Base-by-base conservation (phyloP, 2,329 filamentous ascomycete genomes). In the Rutstroemia sydowiana region DNA sequence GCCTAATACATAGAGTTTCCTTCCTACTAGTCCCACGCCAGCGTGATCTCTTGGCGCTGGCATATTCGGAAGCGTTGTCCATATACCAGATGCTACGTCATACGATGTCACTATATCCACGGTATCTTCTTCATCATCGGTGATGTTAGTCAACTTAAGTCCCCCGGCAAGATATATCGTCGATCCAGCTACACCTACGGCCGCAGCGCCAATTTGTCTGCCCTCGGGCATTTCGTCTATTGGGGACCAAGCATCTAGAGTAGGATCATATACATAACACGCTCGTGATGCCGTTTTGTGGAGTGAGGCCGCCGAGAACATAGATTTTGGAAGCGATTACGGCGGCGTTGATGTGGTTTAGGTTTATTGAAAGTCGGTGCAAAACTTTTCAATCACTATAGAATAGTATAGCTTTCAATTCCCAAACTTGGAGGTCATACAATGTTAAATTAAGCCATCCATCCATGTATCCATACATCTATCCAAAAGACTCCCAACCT, bases 151-250 rank as follows among this genome's bases (percentile, higher is more conserved):
- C 2, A 8, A n/a, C 1, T 60, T 61, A 57, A 71, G 60, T 0
- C 71, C 71, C 3, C 71, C 70, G 1, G 68, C 70, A 1, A 73
- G 59, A 45, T 67, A 69, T 4, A 73, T 41, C 39, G 10, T 21
- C 39, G 13, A 52, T 64, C 3, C 58, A 51, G 2, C 58, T 61
- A 5, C 65, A 1, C 64, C 66, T 0, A 71, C 50, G 0, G 64
- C 61, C 0, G 70, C 65, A 46, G 65, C 68, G 0, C 70, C 71
- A 14, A 61, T 55, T 40, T 61, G 57, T 0, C 59, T 54, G 0
- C 62, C 65, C 0, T 57, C 45, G 0, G 69, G 67, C 36, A 70
- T 57, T 0, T 59, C 40, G 0, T 55, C 43, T 1, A 72, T 46
- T 1, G 53, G 37, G 3, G 8, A 54, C 57, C 57, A 59, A 16